phyloP scores from a whole-genome alignment of 768 basidiomycete genomes.

The Calocera cornea region DNA sequence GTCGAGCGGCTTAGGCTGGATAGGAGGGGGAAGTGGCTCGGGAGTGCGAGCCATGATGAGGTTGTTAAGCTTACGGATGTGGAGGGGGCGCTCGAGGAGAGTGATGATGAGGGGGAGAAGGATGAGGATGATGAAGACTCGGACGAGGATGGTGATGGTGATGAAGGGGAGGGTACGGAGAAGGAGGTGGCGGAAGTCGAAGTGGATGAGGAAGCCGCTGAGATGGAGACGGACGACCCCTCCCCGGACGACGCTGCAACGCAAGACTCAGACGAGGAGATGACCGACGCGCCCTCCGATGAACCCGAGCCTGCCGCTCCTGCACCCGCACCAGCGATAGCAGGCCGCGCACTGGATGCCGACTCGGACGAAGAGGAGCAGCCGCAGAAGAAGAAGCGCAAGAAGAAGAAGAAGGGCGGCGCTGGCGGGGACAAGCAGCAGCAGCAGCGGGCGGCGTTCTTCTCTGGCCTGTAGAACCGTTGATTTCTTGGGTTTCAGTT shows the following conservation, averaged over 20 bases:
- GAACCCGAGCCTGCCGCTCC: neutral
- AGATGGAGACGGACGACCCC: slow-evolving; percentile 16
- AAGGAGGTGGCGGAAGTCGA: slow-evolving; percentile 19
- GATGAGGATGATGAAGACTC: slow-evolving; percentile 23
- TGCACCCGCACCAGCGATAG: neutral
- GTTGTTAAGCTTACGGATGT: slow-evolving; percentile 73
- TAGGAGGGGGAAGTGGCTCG: slow-evolving; percentile 64
- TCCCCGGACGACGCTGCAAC: slow-evolving; percentile 19
- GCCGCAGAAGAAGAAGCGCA: slow-evolving; percentile 35
- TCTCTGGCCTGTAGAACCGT: neutral
- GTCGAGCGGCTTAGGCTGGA: slow-evolving; percentile 73
- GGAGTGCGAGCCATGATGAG: slow-evolving; percentile 85
- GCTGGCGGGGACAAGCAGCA: slow-evolving; percentile 30
- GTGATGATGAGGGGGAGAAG: slow-evolving; percentile 27
- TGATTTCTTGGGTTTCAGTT: neutral
- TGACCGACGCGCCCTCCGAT: neutral
- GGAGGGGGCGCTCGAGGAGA: slow-evolving; percentile 54
- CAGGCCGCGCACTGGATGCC: neutral
- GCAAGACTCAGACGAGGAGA: slow-evolving; percentile 8
- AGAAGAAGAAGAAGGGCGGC: slow-evolving; percentile 48
- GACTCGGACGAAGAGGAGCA: slow-evolving; percentile 23
- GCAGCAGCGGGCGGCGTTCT: neutral
- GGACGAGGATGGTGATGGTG: slow-evolving; percentile 23
- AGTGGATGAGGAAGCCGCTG: slow-evolving; percentile 19
- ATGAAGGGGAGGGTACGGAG: slow-evolving; percentile 20